Percentiles rank a stretch among this genome's conserved stretches.
These are phyloP conservation scores for Desmodesmus armatus DNA, from an alignment of 139 green algal species.

Conservation along the genomic window DNA sequence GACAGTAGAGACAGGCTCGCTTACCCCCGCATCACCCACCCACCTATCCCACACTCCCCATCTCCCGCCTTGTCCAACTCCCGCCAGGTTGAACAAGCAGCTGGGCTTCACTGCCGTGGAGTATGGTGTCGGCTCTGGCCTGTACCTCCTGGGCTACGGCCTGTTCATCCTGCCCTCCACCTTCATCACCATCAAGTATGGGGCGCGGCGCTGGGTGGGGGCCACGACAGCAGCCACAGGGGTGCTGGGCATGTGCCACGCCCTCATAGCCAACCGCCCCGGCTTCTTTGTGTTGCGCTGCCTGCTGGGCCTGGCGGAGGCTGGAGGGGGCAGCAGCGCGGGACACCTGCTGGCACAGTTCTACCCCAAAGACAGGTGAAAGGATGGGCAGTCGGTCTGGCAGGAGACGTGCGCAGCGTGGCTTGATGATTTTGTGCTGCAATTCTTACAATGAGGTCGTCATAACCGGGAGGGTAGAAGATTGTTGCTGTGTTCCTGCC, in stretches of 20 bases:
- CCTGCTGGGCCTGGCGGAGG: slow-evolving; percentile 8
- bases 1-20: no score
- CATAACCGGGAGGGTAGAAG: no score
- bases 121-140: background rate
- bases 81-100: no score
- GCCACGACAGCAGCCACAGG: background rate
- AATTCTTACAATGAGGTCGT: no score
- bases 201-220: background rate
- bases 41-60: no score
- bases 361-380: slow-evolving; percentile 1
- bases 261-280: background rate
- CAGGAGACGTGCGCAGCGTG: no score
- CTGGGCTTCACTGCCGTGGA: no score
- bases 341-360: slow-evolving; percentile 28
- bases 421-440: no score
- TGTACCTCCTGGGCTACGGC: background rate
- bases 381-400: no score
- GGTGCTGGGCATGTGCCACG: slow-evolving; percentile 1
- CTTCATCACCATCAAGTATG: slow-evolving; percentile 20
- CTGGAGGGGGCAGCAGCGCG: background rate
- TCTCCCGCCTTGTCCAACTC: background rate
- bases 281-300: background rate
- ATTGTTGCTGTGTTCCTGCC: no score
- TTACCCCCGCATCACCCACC: no score
- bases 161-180: slow-evolving; percentile 10